Base-by-base conservation (phyloP, 306 rosid species). In the Casuarina cunninghamiana region DNA sequence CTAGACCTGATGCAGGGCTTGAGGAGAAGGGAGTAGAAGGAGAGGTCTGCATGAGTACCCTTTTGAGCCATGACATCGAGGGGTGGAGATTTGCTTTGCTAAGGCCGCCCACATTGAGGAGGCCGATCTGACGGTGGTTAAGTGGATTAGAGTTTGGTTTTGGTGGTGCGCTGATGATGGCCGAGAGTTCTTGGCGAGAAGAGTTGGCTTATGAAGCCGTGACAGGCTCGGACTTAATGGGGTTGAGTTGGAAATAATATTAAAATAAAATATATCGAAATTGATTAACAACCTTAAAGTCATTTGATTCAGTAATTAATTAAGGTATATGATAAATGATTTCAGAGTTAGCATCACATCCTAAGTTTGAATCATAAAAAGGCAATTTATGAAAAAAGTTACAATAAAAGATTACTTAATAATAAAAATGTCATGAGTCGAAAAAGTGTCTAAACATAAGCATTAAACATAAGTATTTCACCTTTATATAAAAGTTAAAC, bases 1-100 rank as follows among this genome's bases (percentile, higher is more conserved):
- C 72, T 57, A 21, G 89, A 78, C 73, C 89, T 54, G 71, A 90
- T 86, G 81, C 90, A 88, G 16, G 78, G 57, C 70, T 90, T 90
- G 65, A 90, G 92, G 80, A 90, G 86, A 41, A 86, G 73, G 1
- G 90, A 78, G 60, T 82, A 74, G 48, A 72, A 53, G 10, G 60
- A 37, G 73, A 85, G 87, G 5, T 78, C 74, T 37, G 79, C 83
- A 39, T 6, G 86, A 9, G 44, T 51, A 5, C 53, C 32, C 13
- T 17, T 70, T 0, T 6, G 42, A 1, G 49, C 21, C 19, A 77
- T 67, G 71, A 73, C 74, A 41, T 87, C 71, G 7, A 26, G 87
- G 86, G 32, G 78, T 76, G 32, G 88, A 67, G 32, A 90, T 82
- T 82, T 37, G 86, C 85, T 57, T 77, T 73, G 19, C 21, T 87